These are phyloP conservation scores for Chlorella sp. DNA, from an alignment of 139 green algal species.

Conservation along the genomic window DNA sequence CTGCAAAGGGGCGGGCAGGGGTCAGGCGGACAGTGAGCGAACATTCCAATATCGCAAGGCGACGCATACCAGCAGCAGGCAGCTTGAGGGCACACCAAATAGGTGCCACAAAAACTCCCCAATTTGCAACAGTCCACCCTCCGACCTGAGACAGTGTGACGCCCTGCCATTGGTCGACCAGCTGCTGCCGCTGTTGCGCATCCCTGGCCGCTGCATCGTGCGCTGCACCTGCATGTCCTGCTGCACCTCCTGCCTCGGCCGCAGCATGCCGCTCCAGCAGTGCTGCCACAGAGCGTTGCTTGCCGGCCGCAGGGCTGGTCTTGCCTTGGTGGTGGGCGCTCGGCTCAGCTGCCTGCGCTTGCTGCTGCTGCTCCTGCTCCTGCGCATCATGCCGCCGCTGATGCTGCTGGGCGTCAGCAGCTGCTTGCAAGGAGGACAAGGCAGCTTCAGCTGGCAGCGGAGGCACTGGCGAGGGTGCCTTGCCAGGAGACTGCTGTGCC, in stretches of 20 bases:
- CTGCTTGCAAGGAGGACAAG: not conserved
- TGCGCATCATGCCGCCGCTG: not conserved
- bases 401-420: not conserved
- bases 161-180: constrained; percentile 23
- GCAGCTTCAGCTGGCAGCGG: too few species aligned
- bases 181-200: constrained; percentile 2
- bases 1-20: constrained; percentile 1
- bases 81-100: constrained; percentile 2
- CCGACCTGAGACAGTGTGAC: not conserved
- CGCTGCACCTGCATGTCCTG: not conserved
- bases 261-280: not conserved
- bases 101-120: not conserved
- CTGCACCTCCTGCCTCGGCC: not conserved
- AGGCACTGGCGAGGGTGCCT: too few species aligned
- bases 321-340: too few species aligned
- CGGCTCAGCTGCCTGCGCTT: not conserved
- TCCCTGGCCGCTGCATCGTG: not conserved
- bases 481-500: too few species aligned
- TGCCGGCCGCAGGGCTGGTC: not conserved
- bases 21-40: not conserved
- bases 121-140: not conserved
- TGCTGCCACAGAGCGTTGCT: not conserved
- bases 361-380: not conserved
- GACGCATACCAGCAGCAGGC: not conserved
- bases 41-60: too few species aligned